Evolutionary conservation across 805 yeast genomes (phyloP), one percentile per base, ranked within the genome.

Genomic region (Schwanniomyces vanrijiae): DNA sequence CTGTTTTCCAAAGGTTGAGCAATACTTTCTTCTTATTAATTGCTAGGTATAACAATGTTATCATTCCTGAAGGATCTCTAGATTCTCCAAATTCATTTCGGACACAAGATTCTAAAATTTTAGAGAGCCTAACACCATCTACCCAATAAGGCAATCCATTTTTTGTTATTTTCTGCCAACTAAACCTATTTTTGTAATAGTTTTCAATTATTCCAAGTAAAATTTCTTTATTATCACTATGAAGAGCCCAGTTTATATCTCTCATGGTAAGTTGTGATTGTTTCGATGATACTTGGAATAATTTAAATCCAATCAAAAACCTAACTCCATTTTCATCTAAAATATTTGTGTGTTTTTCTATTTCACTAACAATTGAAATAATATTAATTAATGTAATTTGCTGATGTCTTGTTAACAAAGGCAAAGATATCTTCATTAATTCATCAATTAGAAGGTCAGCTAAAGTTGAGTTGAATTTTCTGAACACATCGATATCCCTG

Each of bases 401-500:
- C 62, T 91, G 97, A 66, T 91, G 97, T 49, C 96, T 82, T 0
- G 96, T 90, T 24, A 91, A 62, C 50, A 84, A 84, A 0, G 97
- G 97, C 22, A 91, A 68, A 1, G 92, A 75, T 4, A 79, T 71
- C 49, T 78, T 82, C 37, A 82, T 81, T 44, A 91, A 69, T 50
- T 80, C 81, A 19, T 84, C 86, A 13, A 74, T 67, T 19, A 91
- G 67, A 2, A 78, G 61, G 1, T 68, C 73, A 3, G 81, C 73
- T 16, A 81, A 72, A 2, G 61, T 56, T 8, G 61, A 55, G 47
- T 71, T 72, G 54, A 82, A 83, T 16, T 47, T 54, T 40, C 45
- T 50, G 35, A 75, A 65, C 9, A 69, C 65, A 14, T 61, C 70
- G 14, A 48, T 33, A 9, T 26, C 38, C n/a, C 28, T 25, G 8